phyloP scores from a whole-genome alignment of 805 yeast genomes.

The Saccharomycopsis guyanensis region DNA sequence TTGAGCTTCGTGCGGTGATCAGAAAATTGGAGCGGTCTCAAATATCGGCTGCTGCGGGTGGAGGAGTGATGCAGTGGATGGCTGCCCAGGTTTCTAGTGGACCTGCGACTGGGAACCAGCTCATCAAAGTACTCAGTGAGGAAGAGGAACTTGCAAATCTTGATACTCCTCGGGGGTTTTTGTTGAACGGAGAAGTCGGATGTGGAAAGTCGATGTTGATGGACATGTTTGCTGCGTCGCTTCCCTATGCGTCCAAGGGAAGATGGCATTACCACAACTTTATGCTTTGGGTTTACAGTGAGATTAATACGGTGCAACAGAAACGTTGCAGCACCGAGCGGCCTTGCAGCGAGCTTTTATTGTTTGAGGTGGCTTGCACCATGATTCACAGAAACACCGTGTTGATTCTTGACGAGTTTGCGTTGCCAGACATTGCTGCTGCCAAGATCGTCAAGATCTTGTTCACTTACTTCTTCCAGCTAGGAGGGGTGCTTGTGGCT shows the following conservation, averaged over 20 bases:
- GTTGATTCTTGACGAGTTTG: slow-evolving; percentile 62
- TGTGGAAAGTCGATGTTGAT: slow-evolving; percentile 69
- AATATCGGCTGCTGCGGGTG: background rate
- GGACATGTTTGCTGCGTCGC: slow-evolving; percentile 60
- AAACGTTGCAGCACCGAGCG: slow-evolving; percentile 32
- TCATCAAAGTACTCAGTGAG: slow-evolving; percentile 46
- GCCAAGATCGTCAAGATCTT: slow-evolving; percentile 60
- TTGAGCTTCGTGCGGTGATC: slow-evolving; percentile 25
- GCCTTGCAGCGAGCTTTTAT: slow-evolving; percentile 43
- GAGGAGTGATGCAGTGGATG: background rate
- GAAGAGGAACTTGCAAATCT: slow-evolving; percentile 44
- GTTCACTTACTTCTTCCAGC: slow-evolving; percentile 60
- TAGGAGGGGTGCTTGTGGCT: slow-evolving; percentile 71
- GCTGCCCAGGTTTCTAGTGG: slow-evolving; percentile 2
- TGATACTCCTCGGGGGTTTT: slow-evolving; percentile 47
- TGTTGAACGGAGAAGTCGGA: slow-evolving; percentile 62
- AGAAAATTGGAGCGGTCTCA: slow-evolving; percentile 27
- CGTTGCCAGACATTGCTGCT: slow-evolving; percentile 69
- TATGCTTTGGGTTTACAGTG: slow-evolving; percentile 58
- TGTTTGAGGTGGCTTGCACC: slow-evolving; percentile 60
- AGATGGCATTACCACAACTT: slow-evolving; percentile 69
- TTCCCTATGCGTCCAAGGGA: slow-evolving; percentile 56
- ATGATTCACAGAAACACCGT: slow-evolving; percentile 52
- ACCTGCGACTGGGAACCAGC: slow-evolving; percentile 27
- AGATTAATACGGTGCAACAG: slow-evolving; percentile 48